Base-by-base conservation (phyloP, 1,284 basidiomycete genomes). In the Ganoderma lingzhi region DNA sequence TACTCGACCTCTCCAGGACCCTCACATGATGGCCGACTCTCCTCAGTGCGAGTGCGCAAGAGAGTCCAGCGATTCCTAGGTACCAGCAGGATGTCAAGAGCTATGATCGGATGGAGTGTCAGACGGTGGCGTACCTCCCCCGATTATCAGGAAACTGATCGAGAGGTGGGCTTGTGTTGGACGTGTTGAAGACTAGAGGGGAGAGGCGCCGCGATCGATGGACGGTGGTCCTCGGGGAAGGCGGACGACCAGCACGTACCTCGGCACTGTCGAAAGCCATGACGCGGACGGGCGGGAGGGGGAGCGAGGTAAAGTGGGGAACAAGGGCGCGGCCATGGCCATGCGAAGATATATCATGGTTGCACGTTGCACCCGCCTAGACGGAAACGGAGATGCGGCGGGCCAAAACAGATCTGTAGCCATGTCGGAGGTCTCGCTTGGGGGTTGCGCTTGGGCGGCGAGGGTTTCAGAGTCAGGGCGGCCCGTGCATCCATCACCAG, bases 21-120 rank as follows among this genome's bases (percentile, higher is more conserved):
- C 80, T 77, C 2, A 87, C 88, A 14, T 79, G 76, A 75, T 91
- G 90, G 3, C 89, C 89, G 4, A 85, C 85, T 53, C 86, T 83
- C 64, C 83, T 76, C 28, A 91, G 79, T 10, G 87, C 84, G 67
- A 87, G 82, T 0, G 90, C 89, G 68, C 84, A 84, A 1, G 88
- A 82, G 6, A 89, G 78, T 6, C 90, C 90, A 0, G 84, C 81
- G 23, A 88, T 78, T 6, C 75, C 75, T 74, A 60, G 30, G 32
- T 35, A 14, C 37, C 23, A 8, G 53, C 14, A 19, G 19, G 58
- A 8, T 32, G 61, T 39, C 35, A 56, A 56, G 32, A 37, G 14
- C 37, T 44, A 30, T 32, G 45, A 23, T 28, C 28, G 23, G 23
- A 9, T 41, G 35, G 35, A 45, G 53, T 56, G 30, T 12, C 32